Conservation (phyloP, 1,139 yeast species). For the Magnusiomyces fungicola region DNA sequence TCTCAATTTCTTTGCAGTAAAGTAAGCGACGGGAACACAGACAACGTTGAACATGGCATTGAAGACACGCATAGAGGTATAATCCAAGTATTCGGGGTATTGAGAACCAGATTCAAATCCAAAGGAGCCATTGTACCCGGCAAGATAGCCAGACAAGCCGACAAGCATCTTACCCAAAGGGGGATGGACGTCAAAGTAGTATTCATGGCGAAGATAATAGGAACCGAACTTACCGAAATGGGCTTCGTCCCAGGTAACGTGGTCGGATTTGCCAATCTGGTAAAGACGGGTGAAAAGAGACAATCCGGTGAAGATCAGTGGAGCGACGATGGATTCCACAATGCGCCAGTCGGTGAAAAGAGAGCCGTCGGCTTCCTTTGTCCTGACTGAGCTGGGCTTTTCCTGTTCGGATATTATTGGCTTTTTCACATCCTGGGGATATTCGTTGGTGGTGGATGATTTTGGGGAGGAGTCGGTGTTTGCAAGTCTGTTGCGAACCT, state of each 20-base stretch:
- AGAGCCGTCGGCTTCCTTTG: conserved; percentile 12
- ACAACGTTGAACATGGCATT: conserved; percentile 85
- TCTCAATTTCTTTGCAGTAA: conserved; percentile 79
- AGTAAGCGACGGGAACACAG: conserved; percentile 91
- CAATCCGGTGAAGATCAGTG: conserved; percentile 49
- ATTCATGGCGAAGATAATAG: conserved; percentile 83
- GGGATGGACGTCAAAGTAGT: conserved; percentile 97
- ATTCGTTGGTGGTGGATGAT: not conserved
- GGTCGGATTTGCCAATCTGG: conserved; percentile 51
- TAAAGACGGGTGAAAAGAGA: conserved; percentile 65
- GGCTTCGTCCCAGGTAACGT: conserved; percentile 95
- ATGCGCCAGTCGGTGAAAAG: conserved; percentile 17
- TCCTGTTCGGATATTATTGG: conserved; percentile 5
- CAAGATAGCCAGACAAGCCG: conserved; percentile 88
- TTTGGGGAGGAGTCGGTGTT: conserved; percentile 3
- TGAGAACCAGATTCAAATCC: conserved; percentile 82
- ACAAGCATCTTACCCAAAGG: conserved; percentile 97
- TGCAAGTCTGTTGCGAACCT: conserved; percentile 12
- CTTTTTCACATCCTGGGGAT: conserved; percentile 8
- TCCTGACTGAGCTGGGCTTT: not conserved
- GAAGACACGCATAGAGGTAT: conserved; percentile 86
- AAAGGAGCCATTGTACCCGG: conserved; percentile 94
- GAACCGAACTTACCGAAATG: conserved; percentile 89
- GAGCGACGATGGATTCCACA: conserved; percentile 45
- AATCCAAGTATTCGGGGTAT: conserved; percentile 84